Evolutionary conservation across 495 filamentous ascomycete genomes (phyloP).

Genomic region (Penicillium paxilli): DNA sequence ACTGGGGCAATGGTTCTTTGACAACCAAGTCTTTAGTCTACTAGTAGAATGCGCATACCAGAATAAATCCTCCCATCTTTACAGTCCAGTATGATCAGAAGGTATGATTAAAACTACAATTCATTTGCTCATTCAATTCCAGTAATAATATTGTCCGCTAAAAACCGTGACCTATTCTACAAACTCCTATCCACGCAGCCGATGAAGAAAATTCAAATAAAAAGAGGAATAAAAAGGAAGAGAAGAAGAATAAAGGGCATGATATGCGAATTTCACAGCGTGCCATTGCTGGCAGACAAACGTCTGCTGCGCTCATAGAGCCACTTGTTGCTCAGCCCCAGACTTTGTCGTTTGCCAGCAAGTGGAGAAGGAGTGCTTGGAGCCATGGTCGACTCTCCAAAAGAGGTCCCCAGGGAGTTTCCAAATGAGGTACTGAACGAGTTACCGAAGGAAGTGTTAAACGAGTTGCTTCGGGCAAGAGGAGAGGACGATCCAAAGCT

Average conservation of each 20-base stretch:
- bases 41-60: too few relatives aligned
- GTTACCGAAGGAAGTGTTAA: constrained; percentile 38
- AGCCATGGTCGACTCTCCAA: constrained; percentile 35
- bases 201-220: constrained; percentile 10
- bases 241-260: neutral
- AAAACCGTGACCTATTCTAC: constrained; percentile 4
- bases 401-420: neutral
- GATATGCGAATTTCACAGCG: constrained; percentile 24
- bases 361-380: constrained; percentile 65
- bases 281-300: constrained; percentile 43
- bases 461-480: constrained; percentile 46
- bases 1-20: too few relatives aligned
- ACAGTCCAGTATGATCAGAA: too few relatives aligned
- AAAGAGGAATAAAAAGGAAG: constrained; percentile 6
- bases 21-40: too few relatives aligned
- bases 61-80: too few relatives aligned
- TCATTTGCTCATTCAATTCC: too few relatives aligned
- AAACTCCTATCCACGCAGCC: constrained; percentile 14
- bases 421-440: constrained; percentile 1
- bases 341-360: constrained; percentile 62
- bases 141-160: constrained; percentile 6
- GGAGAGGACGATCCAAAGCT: constrained; percentile 58
- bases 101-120: neutral
- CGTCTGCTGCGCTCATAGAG: constrained; percentile 73
- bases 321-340: constrained; percentile 87